A percentile compares a stretch with the other conserved stretches of the same genome.
phyloP scores from a whole-genome alignment of 139 green algal species.

The Micromonas pusilla region DNA sequence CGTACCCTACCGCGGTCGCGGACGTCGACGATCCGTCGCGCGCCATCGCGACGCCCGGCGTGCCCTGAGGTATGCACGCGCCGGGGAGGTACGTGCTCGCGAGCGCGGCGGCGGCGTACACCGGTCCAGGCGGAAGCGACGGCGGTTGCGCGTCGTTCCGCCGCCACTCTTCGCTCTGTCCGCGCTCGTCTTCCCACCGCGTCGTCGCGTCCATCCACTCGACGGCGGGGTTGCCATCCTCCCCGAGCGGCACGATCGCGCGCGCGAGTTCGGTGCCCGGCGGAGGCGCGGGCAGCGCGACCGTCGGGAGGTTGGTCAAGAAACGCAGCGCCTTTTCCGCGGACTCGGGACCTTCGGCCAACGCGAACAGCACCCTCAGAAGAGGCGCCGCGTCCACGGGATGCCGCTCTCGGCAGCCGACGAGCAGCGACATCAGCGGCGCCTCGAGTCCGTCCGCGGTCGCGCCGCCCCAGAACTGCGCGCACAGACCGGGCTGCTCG shows the following conservation, averaged over 20 bases:
- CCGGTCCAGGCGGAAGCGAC: not conserved
- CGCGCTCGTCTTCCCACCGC: not conserved
- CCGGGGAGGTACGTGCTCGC: slow-evolving; percentile 4
- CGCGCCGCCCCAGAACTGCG: slow-evolving; percentile 20
- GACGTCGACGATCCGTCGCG: not conserved
- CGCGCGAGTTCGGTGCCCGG: not conserved
- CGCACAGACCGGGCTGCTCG: not conserved
- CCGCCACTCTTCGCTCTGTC: not conserved
- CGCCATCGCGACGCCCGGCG: not conserved
- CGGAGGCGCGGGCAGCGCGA: not conserved
- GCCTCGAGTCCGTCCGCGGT: slow-evolving; percentile 6
- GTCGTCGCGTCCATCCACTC: not conserved
- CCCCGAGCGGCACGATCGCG: not conserved
- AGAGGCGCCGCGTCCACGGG: not conserved
- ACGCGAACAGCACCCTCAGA: not conserved
- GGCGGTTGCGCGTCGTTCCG: not conserved
- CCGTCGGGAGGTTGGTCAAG: not conserved
- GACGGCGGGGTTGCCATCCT: not conserved
- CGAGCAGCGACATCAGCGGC: slow-evolving; percentile 3
- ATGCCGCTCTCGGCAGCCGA: slow-evolving; percentile 15
- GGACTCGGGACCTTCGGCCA: not conserved
- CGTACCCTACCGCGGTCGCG: not conserved
- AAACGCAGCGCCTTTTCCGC: not conserved
- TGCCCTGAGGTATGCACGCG: not conserved
- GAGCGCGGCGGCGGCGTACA: not conserved